These are phyloP conservation scores for Suhomyces terraborum DNA, from an alignment of 1,139 yeast species.

Conservation along the genomic window DNA sequence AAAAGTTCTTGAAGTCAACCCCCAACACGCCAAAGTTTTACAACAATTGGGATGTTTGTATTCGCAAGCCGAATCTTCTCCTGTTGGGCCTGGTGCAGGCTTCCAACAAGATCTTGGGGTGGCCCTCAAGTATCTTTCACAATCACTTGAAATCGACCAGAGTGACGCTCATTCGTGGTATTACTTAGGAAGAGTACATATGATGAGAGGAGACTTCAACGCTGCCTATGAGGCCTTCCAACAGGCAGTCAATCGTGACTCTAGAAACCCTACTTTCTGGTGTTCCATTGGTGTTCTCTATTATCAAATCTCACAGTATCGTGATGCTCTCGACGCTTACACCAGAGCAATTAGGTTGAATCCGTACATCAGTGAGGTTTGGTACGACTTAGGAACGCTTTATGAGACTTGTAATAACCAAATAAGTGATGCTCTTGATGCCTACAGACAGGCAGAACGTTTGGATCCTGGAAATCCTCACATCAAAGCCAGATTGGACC, in stretches of 20 bases:
- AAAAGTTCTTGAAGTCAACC: constrained; percentile 83
- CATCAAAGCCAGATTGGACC: constrained; percentile 88
- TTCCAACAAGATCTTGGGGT: constrained; percentile 73
- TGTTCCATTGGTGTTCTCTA: constrained; percentile 96
- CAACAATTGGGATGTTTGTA: constrained; percentile 96
- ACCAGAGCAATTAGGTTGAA: constrained; percentile 93
- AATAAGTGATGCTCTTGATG: constrained; percentile 91
- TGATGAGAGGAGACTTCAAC: constrained; percentile 92
- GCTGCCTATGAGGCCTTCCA: constrained; percentile 98
- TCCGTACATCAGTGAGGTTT: constrained; percentile 94
- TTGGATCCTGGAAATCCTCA: constrained; percentile 94
- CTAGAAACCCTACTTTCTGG: constrained; percentile 98
- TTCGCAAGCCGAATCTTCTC: constrained; percentile 69
- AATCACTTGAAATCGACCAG: constrained; percentile 85
- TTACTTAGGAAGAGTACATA: constrained; percentile 91
- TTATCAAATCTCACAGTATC: constrained; percentile 91
- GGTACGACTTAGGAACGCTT: constrained; percentile 97
- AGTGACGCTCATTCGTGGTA: constrained; percentile 97
- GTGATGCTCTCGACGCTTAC: constrained; percentile 97
- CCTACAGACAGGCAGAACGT: constrained; percentile 93
- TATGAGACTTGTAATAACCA: constrained; percentile 98
- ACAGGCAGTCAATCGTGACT: constrained; percentile 96
- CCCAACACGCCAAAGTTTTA: constrained; percentile 91
- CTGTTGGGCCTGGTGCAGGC: constrained; percentile 21
- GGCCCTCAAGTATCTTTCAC: constrained; percentile 79